Evolutionary conservation across 2,329 filamentous ascomycete species (phyloP).

Genomic region (Neoscytalidium dimidiatum): DNA sequence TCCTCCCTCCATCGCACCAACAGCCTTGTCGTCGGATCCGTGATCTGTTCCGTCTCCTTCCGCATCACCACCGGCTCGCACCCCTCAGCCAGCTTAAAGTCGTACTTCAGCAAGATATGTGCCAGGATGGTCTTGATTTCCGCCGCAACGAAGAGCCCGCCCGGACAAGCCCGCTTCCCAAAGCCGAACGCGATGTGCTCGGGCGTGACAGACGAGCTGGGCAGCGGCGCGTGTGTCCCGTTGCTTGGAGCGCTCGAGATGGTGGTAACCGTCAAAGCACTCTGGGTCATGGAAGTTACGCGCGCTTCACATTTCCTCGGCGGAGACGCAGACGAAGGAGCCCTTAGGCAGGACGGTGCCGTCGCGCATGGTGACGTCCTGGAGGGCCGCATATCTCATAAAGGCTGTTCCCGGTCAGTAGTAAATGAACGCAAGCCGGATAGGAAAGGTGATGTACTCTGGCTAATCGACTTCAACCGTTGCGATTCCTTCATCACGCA

Average conservation of each 20-base stretch:
- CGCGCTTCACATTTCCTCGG: slow-evolving; percentile 14
- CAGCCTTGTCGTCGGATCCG: too few species aligned
- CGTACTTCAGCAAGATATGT: slow-evolving; percentile 21
- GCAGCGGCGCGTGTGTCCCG: not conserved
- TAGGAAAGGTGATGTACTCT: not conserved
- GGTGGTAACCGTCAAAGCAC: slow-evolving; percentile 23
- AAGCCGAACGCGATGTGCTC: slow-evolving; percentile 24
- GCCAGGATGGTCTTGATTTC: slow-evolving; percentile 22
- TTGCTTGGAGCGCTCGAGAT: slow-evolving; percentile 19
- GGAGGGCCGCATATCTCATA: not conserved
- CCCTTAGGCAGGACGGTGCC: slow-evolving; percentile 29
- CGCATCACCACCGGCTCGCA: not conserved
- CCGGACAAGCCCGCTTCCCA: slow-evolving; percentile 21
- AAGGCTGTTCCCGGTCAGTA: not conserved
- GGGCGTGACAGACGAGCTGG: slow-evolving; percentile 17
- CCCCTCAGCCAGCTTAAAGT: not conserved
- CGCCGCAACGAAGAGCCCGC: slow-evolving; percentile 21
- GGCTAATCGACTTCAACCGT: not conserved
- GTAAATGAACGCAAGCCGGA: too few species aligned
- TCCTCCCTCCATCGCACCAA: too few species aligned
- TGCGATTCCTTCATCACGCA: slow-evolving; percentile 26
- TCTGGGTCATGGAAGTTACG: slow-evolving; percentile 19
- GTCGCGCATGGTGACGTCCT: slow-evolving; percentile 29
- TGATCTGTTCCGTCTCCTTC: too few species aligned
- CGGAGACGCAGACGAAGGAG: slow-evolving; percentile 19